phyloP scores from a whole-genome alignment of 2,329 filamentous ascomycete genomes.

The Chaetomium strumarium region DNA sequence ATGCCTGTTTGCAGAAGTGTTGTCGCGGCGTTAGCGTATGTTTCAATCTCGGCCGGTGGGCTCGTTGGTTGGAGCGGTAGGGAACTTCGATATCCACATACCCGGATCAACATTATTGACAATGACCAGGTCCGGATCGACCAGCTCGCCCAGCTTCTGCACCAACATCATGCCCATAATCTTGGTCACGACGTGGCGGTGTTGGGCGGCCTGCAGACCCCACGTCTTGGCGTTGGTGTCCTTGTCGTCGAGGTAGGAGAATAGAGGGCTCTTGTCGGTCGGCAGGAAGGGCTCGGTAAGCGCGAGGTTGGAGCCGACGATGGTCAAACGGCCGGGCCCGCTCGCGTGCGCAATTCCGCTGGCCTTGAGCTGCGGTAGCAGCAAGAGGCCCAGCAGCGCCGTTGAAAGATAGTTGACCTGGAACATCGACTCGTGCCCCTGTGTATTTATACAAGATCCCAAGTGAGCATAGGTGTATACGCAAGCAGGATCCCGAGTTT shows the following conservation, averaged over 20 bases:
- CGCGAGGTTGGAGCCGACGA: background rate
- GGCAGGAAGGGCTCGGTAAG: background rate
- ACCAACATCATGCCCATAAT: background rate
- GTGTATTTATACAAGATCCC: slow-evolving; percentile 22
- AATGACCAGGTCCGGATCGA: background rate
- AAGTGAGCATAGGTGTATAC: too few relatives aligned
- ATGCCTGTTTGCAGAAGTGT: too few relatives aligned
- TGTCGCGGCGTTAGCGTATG: too few relatives aligned
- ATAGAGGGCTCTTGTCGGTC: background rate
- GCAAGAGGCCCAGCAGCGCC: slow-evolving; percentile 42
- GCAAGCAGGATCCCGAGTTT: too few relatives aligned
- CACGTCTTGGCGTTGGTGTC: background rate
- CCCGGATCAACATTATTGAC: background rate
- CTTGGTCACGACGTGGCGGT: background rate
- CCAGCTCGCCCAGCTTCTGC: background rate
- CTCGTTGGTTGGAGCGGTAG: too few relatives aligned
- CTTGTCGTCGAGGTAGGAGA: background rate
- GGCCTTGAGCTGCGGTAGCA: too few relatives aligned
- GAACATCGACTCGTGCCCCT: slow-evolving; percentile 42
- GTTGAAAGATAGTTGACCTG: slow-evolving; percentile 51
- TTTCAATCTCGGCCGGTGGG: too few relatives aligned
- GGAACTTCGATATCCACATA: too few relatives aligned
- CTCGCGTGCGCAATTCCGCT: too few relatives aligned
- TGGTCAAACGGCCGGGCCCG: background rate
- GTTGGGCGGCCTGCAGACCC: background rate